Conservation (phyloP, 2,329 filamentous ascomycete genomes). For the Pseudomassariella vexata region DNA sequence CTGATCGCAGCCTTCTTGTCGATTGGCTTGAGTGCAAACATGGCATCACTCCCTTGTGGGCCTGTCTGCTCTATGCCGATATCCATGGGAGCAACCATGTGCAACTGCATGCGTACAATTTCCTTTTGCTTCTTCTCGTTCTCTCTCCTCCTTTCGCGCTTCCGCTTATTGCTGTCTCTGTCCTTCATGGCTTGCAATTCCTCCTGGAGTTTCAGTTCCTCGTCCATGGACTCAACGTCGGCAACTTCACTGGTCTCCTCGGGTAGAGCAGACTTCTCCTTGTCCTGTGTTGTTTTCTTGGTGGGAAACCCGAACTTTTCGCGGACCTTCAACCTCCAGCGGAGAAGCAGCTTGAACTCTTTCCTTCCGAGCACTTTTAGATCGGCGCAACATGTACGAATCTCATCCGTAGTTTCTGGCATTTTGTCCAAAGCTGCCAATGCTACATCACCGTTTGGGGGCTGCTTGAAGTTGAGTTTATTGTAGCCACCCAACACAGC, state of each 20-base stretch:
- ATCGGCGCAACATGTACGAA: conserved; percentile 72
- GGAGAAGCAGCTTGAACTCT: conserved; percentile 85
- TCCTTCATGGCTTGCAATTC: conserved; percentile 80
- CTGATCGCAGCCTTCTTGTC: conserved; percentile 68
- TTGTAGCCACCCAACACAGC: conserved; percentile 84
- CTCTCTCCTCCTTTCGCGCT: conserved; percentile 76
- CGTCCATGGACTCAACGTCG: conserved; percentile 85
- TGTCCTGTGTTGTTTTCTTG: conserved; percentile 57
- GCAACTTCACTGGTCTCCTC: conserved; percentile 66
- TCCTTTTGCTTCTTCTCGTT: conserved; percentile 95
- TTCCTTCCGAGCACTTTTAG: conserved; percentile 87
- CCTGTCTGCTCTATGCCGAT: conserved; percentile 87
- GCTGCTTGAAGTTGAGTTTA: conserved; percentile 74
- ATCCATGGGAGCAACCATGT: conserved; percentile 94
- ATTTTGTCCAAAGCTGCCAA: conserved; percentile 80
- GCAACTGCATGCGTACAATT: conserved; percentile 91
- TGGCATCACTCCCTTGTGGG: conserved; percentile 70
- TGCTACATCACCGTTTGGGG: conserved; percentile 76
- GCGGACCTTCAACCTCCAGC: conserved; percentile 83
- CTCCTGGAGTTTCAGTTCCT: conserved; percentile 84
- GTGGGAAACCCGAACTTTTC: conserved; percentile 84
- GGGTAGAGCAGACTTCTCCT: conserved; percentile 28
- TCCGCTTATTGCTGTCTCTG: conserved; percentile 68
- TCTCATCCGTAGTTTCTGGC: conserved; percentile 79
- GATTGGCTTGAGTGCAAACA: conserved; percentile 79